phyloP scores from a whole-genome alignment of 352 stramenopile genomes.

The Globisporangium polare region DNA sequence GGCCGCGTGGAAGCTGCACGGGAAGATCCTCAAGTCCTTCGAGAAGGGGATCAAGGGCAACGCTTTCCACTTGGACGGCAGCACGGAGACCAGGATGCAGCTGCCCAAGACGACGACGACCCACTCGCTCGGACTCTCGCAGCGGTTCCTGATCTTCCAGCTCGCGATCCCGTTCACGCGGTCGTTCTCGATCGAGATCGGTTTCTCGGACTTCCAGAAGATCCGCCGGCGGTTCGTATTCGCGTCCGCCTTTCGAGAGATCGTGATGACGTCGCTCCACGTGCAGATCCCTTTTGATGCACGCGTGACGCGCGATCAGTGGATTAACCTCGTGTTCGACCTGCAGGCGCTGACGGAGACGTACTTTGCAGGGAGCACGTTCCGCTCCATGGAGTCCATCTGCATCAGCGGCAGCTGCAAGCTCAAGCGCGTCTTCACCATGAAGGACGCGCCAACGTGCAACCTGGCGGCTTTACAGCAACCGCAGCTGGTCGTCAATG shows the following conservation, averaged over 20 bases:
- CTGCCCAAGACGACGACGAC: constrained; percentile 52
- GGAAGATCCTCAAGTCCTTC: constrained; percentile 77
- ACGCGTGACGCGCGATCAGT: constrained; percentile 53
- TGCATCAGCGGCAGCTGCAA: constrained; percentile 67
- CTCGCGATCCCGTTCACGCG: constrained; percentile 54
- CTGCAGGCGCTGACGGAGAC: constrained; percentile 54
- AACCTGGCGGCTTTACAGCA: neutral
- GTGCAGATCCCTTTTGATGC: constrained; percentile 60
- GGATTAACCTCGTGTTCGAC: constrained; percentile 80
- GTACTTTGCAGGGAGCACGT: constrained; percentile 49
- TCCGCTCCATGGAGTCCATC: constrained; percentile 76
- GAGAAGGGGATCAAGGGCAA: constrained; percentile 81
- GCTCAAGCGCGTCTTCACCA: constrained; percentile 82
- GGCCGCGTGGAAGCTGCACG: constrained; percentile 62
- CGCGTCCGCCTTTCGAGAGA: constrained; percentile 77
- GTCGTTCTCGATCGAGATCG: constrained; percentile 75
- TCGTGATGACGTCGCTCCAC: constrained; percentile 43
- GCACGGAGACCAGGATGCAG: constrained; percentile 77
- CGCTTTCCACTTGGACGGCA: constrained; percentile 70
- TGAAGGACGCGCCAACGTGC: constrained; percentile 67
- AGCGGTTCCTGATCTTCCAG: constrained; percentile 76
- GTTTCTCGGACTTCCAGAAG: constrained; percentile 72
- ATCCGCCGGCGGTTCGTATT: constrained; percentile 70
- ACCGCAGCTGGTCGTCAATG: neutral
- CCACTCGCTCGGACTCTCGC: constrained; percentile 50